phyloP scores from a whole-genome alignment of 73 alveolate genomes.

The Tetrahymena borealis region DNA sequence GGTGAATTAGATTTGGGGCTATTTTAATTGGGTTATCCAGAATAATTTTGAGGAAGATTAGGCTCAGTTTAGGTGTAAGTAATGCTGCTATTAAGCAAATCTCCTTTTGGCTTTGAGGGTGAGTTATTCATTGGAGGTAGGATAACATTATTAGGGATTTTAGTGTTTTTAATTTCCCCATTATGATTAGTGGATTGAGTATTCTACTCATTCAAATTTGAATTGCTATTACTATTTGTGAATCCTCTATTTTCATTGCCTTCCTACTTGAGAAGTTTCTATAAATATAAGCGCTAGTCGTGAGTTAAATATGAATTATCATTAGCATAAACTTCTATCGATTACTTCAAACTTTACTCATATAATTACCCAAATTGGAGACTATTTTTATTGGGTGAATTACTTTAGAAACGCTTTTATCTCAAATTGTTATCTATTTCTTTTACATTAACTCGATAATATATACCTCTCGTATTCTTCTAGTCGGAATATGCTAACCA shows the following conservation, averaged over 20 bases:
- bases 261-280: not conserved
- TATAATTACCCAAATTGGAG: not conserved
- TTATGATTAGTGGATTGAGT: not conserved
- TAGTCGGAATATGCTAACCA: not conserved
- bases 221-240: not conserved
- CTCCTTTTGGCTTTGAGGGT: not conserved
- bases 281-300: not conserved
- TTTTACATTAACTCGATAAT: not conserved
- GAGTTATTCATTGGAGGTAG: not conserved
- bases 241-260: not conserved
- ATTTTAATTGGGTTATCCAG: not conserved
- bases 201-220: not conserved
- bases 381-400: not conserved
- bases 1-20: not conserved
- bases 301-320: not conserved
- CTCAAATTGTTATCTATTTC: not conserved
- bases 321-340: not conserved
- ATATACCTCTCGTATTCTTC: not conserved
- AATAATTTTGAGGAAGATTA: not conserved
- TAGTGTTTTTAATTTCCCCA: not conserved
- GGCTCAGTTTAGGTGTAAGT: not conserved
- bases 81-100: not conserved
- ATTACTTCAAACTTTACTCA: not conserved
- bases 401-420: not conserved
- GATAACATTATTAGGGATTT: not conserved